Evolutionary conservation across 306 rosid species (phyloP), one percentile per base, ranked within the genome.

Genomic region (Senna tora): DNA sequence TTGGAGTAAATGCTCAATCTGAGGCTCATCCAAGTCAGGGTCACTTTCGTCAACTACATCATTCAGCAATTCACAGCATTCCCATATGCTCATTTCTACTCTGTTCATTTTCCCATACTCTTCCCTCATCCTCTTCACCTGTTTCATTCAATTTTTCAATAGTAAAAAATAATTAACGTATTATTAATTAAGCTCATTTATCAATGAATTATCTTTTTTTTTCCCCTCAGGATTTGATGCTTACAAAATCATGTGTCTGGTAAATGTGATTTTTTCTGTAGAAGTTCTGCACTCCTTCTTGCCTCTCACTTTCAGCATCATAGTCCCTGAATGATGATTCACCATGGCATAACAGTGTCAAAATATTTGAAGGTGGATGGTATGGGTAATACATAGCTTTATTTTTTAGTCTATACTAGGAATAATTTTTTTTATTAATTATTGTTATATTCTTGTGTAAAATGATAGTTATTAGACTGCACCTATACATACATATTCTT

Each of bases 81-180:
- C 83, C 85, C 88, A 84, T 6, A 84, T 77, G 20, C 79, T 19
- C 88, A 84, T 84, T 63, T 84, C 83, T 0, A 49, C 81, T 20
- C 68, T 84, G 79, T 84, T 21, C 70, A 84, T 9, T 67, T 84
- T 84, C 43, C 47, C 34, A 69, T 84, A 84, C 15, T 75, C 79
- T 42, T 66, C 71, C 22, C 81, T 81, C 79, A 66, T 77, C 45
- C 20, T 75, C 74, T 81, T 81, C 9, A 75, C 88, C 85, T 84
- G 7, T 55, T 39, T 14, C 67, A 7, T 25, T 25, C 30, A 25
- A 1, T 1, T 25, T 25, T 25, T 25, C 30, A 25, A 25, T 1
- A 25, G 30, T 25, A 25, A 25, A 25, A 25, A 25, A 25, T 25
- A 25, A 25, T 1, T 25, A 25, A 25, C n/a, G n/a, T n/a, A 25